These are phyloP conservation scores for Auxenochlorella protothecoides DNA, from an alignment of 139 green algal genomes.

Conservation along the genomic window DNA sequence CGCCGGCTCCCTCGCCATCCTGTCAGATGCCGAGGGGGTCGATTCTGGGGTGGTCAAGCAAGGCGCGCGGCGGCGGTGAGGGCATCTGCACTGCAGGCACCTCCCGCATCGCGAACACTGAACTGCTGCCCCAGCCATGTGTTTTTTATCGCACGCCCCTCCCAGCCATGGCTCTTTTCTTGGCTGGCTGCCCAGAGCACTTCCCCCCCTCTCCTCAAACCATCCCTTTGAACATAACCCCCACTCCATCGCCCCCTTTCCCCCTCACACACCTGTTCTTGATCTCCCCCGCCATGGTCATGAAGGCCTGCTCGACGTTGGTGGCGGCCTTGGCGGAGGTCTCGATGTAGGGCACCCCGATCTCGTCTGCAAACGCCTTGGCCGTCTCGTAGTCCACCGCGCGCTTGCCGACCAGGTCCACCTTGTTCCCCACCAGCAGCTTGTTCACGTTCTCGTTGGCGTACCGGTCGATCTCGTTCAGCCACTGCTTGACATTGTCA, in stretches of 20 bases:
- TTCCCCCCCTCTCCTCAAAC: too few species aligned
- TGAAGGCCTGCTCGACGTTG: constrained; percentile 99
- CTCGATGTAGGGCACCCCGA: constrained; percentile 98
- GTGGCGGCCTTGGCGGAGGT: constrained; percentile 96
- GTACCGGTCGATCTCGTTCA: constrained; percentile 99
- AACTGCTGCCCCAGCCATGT: too few species aligned
- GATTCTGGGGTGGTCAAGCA: too few species aligned
- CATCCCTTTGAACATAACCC: neutral
- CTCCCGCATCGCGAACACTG: too few species aligned
- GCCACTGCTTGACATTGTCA: constrained; percentile 99
- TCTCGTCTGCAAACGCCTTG: constrained; percentile 98
- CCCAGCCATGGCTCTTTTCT: too few species aligned
- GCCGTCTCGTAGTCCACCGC: constrained; percentile 91
- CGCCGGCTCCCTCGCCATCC: constrained; percentile 82
- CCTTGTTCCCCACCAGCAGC: constrained; percentile 99
- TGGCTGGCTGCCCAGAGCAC: too few species aligned
- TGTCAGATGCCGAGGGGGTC: constrained; percentile 6
- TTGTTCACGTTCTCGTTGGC: constrained; percentile 99
- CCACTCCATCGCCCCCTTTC: neutral
- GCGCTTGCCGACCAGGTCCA: constrained; percentile 89
- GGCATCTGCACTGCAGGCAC: too few species aligned
- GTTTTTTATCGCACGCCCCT: too few species aligned
- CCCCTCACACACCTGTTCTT: constrained; percentile 70
- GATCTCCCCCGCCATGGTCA: constrained; percentile 99
- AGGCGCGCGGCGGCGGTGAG: too few species aligned